A percentile compares a stretch with the other conserved stretches of the same genome.
Evolutionary conservation across 2,329 filamentous ascomycete genomes (phyloP).

Genomic region (Sporothrix brunneoviolacea): DNA sequence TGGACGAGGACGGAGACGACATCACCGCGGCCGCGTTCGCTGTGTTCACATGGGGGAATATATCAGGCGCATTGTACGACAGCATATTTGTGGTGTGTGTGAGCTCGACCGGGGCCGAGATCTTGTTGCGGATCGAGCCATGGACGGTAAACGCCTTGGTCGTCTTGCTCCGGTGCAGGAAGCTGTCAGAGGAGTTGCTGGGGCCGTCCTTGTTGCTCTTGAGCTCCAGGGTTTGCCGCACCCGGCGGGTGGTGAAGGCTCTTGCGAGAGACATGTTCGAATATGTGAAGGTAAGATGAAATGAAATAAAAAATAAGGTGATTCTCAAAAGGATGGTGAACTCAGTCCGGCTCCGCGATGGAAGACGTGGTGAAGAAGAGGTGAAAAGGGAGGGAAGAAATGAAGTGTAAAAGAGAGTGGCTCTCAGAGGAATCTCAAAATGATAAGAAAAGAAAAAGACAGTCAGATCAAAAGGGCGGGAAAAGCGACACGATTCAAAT

Average conservation of each 20-base stretch:
- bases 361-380: background rate
- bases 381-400: background rate
- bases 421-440: background rate
- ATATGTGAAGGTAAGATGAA: background rate
- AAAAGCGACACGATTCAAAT: conserved; percentile 5
- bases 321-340: conserved; percentile 4
- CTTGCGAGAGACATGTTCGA: conserved; percentile 48
- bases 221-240: conserved; percentile 47
- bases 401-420: background rate
- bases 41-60: conserved; percentile 44
- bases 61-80: conserved; percentile 87
- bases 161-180: conserved; percentile 45
- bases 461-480: background rate
- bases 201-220: conserved; percentile 28
- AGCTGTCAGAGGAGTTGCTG: conserved; percentile 18
- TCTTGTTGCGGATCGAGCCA: conserved; percentile 58
- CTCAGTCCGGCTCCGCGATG: background rate
- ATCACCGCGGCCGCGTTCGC: background rate
- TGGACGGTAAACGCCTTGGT: conserved; percentile 36
- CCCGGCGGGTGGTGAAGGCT: conserved; percentile 64
- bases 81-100: conserved; percentile 95
- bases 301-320: background rate
- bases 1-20: conserved; percentile 41
- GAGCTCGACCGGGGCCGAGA: conserved; percentile 80
- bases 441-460: background rate